Evolutionary conservation across 108 stramenopile species (phyloP).

Genomic region (Epipyxis sp.): DNA sequence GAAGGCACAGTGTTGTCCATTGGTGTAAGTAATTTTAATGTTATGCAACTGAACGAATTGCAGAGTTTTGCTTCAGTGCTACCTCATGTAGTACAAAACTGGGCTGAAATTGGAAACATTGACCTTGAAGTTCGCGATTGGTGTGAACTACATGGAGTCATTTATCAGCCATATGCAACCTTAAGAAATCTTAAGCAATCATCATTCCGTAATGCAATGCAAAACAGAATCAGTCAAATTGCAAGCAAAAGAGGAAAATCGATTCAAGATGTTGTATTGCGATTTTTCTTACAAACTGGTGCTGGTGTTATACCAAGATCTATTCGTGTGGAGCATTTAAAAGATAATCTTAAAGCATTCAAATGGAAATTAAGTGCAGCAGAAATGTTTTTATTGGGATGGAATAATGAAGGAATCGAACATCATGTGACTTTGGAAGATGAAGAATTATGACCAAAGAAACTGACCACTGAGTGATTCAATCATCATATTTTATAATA

Average conservation of each 20-base stretch:
- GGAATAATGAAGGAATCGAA: no score
- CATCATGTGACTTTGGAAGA: no score
- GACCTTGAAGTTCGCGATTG: neutral
- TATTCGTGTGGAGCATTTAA: neutral
- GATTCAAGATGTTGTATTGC: constrained; percentile 9
- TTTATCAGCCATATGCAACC: constrained; percentile 24
- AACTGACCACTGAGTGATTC: no score
- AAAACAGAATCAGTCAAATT: neutral
- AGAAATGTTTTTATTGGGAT: no score
- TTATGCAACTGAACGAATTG: neutral
- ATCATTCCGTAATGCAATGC: neutral
- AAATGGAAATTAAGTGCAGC: neutral
- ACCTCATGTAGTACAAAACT: constrained; percentile 31
- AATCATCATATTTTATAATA: no score
- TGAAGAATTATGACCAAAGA: no score
- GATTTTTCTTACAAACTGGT: constrained; percentile 5
- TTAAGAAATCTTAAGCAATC: neutral
- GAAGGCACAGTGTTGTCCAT: constrained; percentile 15
- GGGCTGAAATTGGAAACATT: neutral
- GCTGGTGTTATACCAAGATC: constrained; percentile 16
- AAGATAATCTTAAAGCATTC: neutral
- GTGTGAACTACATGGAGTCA: neutral
- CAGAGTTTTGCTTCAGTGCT: neutral
- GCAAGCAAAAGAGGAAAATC: neutral
- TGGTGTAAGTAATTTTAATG: constrained; percentile 23